A percentile compares a stretch with the other conserved stretches of the same genome.
Evolutionary conservation across 345 rosid genomes (phyloP).

Genomic region (Firmiana major): DNA sequence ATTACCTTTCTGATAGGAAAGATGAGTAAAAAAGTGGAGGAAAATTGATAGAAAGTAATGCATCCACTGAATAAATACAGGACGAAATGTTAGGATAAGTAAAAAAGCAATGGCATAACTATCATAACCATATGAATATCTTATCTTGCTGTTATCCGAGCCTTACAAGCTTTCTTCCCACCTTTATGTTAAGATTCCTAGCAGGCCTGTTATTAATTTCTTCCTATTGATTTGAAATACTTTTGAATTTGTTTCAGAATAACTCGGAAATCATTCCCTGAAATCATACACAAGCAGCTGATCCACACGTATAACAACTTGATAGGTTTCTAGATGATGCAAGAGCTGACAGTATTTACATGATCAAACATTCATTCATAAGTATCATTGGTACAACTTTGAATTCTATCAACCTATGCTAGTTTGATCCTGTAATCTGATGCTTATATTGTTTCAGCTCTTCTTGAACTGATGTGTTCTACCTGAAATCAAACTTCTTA

Average conservation of each 20-base stretch:
- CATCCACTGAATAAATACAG: neutral
- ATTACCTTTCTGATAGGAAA: conserved; percentile 9
- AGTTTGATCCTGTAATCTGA: neutral
- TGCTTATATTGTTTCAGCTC: neutral
- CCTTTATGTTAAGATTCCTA: neutral
- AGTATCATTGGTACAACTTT: neutral
- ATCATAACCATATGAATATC: too few relatives aligned
- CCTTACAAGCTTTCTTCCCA: neutral
- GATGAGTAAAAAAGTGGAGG: conserved; percentile 1
- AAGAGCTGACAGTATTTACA: neutral
- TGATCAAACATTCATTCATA: neutral
- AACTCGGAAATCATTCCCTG: neutral
- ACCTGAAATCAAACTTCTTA: neutral
- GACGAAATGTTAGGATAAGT: neutral
- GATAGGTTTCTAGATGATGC: neutral
- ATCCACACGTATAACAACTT: neutral
- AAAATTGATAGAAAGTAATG: neutral
- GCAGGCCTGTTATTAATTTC: neutral
- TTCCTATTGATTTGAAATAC: neutral
- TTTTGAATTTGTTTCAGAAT: neutral
- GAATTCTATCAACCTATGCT: neutral
- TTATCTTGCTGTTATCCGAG: neutral
- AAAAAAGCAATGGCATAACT: too few relatives aligned
- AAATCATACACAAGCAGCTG: neutral
- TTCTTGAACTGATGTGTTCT: neutral